Percentiles rank a stretch among this genome's conserved stretches.
phyloP scores from a whole-genome alignment of 805 yeast genomes.

The Starmerella asiatica region DNA sequence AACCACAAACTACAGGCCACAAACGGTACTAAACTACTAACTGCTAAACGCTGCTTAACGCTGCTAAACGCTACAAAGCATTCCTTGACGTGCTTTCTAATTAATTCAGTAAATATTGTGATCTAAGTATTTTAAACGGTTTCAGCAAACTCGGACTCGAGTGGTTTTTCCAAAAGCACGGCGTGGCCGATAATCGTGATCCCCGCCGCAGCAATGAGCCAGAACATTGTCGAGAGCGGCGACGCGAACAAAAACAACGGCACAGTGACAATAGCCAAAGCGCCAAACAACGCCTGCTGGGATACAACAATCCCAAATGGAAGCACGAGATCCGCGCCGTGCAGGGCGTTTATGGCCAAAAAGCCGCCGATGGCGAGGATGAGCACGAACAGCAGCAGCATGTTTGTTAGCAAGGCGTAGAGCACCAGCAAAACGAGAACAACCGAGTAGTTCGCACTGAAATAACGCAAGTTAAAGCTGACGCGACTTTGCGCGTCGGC shows the following conservation, averaged over 20 bases:
- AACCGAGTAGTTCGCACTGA: conserved; percentile 70
- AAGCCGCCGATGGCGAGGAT: conserved; percentile 60
- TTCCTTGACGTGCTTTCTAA: too few species aligned
- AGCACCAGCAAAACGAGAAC: conserved; percentile 59
- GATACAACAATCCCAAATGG: conserved; percentile 54
- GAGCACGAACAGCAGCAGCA: conserved; percentile 71
- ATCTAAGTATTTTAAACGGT: conserved; percentile 19
- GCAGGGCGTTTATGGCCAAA: conserved; percentile 60
- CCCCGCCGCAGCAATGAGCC: conserved; percentile 81
- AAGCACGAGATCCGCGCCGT: conserved; percentile 70
- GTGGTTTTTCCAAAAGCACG: conserved; percentile 82
- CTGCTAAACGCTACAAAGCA: too few species aligned
- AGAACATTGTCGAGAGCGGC: conserved; percentile 77
- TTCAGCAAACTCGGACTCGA: conserved; percentile 86
- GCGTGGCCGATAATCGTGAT: conserved; percentile 77
- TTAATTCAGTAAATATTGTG: too few species aligned
- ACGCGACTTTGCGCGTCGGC: conserved; percentile 84
- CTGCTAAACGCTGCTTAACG: too few species aligned
- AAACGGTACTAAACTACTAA: too few species aligned
- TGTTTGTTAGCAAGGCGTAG: conserved; percentile 79
- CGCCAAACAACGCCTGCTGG: conserved; percentile 66
- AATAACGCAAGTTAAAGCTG: conserved; percentile 72
- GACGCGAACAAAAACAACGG: conserved; percentile 80
- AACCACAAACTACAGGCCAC: too few species aligned
- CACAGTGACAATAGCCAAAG: conserved; percentile 56